Percentiles rank a stretch among this genome's conserved stretches.
Evolutionary conservation across 2,329 filamentous ascomycete genomes (phyloP).

Genomic region (Colletotrichum musicola): DNA sequence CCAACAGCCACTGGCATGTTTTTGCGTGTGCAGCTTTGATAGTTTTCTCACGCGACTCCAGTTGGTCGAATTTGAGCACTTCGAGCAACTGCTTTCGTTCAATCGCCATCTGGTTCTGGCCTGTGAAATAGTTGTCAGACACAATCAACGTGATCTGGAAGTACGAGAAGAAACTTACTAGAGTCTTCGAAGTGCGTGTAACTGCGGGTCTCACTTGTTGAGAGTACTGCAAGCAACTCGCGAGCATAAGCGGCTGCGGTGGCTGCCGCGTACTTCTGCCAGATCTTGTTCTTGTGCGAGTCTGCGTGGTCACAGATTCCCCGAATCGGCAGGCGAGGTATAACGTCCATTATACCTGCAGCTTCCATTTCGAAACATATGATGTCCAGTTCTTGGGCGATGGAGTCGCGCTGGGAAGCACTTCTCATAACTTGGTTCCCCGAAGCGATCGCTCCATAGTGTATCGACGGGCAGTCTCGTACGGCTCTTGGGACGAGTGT

Average conservation of each 20-base stretch:
- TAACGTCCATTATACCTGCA: constrained; percentile 39
- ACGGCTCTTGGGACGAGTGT: not conserved
- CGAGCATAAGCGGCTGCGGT: constrained; percentile 46
- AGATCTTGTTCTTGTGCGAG: constrained; percentile 51
- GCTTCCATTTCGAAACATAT: constrained; percentile 46
- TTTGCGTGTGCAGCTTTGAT: too few species aligned
- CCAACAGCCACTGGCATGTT: too few species aligned
- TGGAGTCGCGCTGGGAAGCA: constrained; percentile 10
- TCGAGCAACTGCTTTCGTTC: too few species aligned
- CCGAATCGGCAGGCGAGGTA: constrained; percentile 48
- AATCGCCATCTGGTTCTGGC: too few species aligned
- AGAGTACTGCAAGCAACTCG: constrained; percentile 36
- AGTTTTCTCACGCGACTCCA: too few species aligned
- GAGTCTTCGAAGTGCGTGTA: too few species aligned
- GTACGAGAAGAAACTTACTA: too few species aligned
- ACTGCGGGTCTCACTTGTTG: too few species aligned
- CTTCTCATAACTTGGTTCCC: constrained; percentile 38
- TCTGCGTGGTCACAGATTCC: constrained; percentile 55
- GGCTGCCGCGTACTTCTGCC: constrained; percentile 50
- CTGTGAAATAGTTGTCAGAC: too few species aligned
- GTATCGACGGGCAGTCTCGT: constrained; percentile 21
- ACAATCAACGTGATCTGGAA: too few species aligned
- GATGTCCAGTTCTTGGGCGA: not conserved
- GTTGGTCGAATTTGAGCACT: too few species aligned
- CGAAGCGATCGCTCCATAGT: constrained; percentile 38